Evolutionary conservation across 441 rosid species (phyloP), one percentile per base, ranked within the genome.

Genomic region (Brassica hybrid): DNA sequence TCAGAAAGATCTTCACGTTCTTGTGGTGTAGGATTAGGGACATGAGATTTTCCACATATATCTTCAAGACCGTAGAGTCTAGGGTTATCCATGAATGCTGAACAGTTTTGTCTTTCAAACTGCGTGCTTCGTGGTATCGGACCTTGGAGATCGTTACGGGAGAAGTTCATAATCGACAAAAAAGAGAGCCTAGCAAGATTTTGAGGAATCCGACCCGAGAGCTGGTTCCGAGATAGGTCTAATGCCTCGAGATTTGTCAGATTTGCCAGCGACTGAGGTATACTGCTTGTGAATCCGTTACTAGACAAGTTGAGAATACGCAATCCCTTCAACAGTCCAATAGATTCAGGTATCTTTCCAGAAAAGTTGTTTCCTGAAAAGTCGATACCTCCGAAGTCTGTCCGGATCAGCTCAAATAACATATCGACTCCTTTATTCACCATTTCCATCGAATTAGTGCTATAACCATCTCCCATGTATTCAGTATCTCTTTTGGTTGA

Each of bases 271-370:
- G 66, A 30, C 3, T 62, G 43, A 62, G 43, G 66, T 27, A 27
- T 61, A 6, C 1, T 61, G 23, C 6, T 9, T 63, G 48, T 16
- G 67, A 63, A 63, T 63, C 48, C 25, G 48, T 63, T 63, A 5
- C 25, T 19, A 4, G 67, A 63, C 14, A 63, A 63, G 48, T 63
- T 63, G 25, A 63, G 67, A 63, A 63, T 8, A 34, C 25, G 67
- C 48, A 63, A 16, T 32, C 21, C 25, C 14, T 63, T 63, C 25
- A 63, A 9, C 25, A 16, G 0, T 2, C 48, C 67, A 32, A 63
- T 30, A 19, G 67, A 63, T 32, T 63, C 12, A 0, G 67, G 67
- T 19, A 63, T 63, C n/a, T 16, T 16, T 63, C 48, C 48, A 63
- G 1, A 2, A 34, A 63, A 34, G 0, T 34, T 63, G 25, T 63